Evolutionary conservation across 2,329 filamentous ascomycete species (phyloP).

Genomic region (Chaetomium sp.): DNA sequence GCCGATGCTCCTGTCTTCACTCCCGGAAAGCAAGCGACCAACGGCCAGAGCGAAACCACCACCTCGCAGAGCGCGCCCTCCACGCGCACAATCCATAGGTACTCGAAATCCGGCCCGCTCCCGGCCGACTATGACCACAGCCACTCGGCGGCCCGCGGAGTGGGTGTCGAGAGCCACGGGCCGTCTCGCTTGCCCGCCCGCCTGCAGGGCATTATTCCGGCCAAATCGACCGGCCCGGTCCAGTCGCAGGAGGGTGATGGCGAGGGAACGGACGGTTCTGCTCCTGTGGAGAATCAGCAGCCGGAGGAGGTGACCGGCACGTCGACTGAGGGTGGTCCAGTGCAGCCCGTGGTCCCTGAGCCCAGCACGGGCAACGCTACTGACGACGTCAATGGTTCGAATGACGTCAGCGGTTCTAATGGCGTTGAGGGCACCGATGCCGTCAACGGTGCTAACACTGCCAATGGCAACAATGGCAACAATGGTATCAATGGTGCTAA

Average conservation of each 20-base stretch:
- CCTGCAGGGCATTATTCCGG: neutral
- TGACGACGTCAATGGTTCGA: too few relatives aligned
- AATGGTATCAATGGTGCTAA: neutral
- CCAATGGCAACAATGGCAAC: neutral
- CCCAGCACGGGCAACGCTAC: too few relatives aligned
- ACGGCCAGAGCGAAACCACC: neutral
- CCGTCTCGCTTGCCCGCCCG: conserved; percentile 13
- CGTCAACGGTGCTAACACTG: neutral
- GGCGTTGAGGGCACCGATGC: too few relatives aligned
- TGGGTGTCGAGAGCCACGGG: conserved; percentile 4
- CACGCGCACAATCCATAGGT: neutral
- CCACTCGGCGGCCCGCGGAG: neutral
- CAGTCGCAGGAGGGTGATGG: neutral
- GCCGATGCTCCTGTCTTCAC: neutral
- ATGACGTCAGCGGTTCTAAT: too few relatives aligned
- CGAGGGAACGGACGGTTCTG: too few relatives aligned
- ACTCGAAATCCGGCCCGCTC: conserved; percentile 14
- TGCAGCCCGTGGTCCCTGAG: too few relatives aligned
- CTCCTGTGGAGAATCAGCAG: too few relatives aligned
- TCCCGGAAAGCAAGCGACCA: neutral
- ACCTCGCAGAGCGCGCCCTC: too few relatives aligned
- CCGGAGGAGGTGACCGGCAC: too few relatives aligned
- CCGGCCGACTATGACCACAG: neutral
- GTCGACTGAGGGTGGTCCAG: too few relatives aligned
- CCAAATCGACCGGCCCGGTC: neutral